Percentiles rank a stretch among this genome's conserved stretches.
Evolutionary conservation across 495 filamentous ascomycete species (phyloP).

Genomic region (Penicillium turbatum): DNA sequence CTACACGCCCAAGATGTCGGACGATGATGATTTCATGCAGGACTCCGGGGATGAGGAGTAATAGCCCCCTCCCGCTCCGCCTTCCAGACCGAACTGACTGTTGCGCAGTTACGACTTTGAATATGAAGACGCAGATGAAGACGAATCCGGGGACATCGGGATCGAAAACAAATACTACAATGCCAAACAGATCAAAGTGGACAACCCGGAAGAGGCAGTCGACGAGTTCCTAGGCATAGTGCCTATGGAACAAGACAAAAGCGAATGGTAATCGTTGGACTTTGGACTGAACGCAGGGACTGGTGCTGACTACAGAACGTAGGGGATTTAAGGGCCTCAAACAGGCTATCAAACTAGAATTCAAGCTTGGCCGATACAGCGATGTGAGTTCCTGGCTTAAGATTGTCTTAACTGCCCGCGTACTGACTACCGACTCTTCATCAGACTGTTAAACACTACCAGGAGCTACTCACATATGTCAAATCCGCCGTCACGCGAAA

Average conservation of each 20-base stretch:
- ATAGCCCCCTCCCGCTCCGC: constrained; percentile 9
- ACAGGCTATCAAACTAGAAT: constrained; percentile 96
- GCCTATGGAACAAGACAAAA: constrained; percentile 79
- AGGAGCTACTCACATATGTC: constrained; percentile 93
- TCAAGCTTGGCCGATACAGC: constrained; percentile 78
- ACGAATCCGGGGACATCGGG: constrained; percentile 81
- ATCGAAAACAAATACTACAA: constrained; percentile 99
- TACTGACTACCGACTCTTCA: constrained; percentile 9
- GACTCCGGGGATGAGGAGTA: constrained; percentile 88
- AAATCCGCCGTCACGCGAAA: constrained; percentile 95
- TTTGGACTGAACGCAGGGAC: background rate
- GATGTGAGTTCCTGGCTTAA: constrained; percentile 53
- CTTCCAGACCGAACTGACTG: constrained; percentile 15
- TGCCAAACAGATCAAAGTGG: constrained; percentile 91
- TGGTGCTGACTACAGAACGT: constrained; percentile 14
- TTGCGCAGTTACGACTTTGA: constrained; percentile 83
- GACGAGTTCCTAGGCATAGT: constrained; percentile 88
- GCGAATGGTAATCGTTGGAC: constrained; percentile 65
- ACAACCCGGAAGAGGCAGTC: constrained; percentile 81
- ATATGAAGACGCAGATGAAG: constrained; percentile 88
- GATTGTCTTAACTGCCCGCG: background rate
- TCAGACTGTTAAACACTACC: constrained; percentile 95
- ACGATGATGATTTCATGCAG: constrained; percentile 98
- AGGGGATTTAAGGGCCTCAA: constrained; percentile 97
- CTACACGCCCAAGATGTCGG: constrained; percentile 62